A percentile compares a stretch with the other conserved stretches of the same genome.
These are phyloP conservation scores for Toxicodendron radicans DNA, from an alignment of 345 rosid genomes.

Conservation along the genomic window DNA sequence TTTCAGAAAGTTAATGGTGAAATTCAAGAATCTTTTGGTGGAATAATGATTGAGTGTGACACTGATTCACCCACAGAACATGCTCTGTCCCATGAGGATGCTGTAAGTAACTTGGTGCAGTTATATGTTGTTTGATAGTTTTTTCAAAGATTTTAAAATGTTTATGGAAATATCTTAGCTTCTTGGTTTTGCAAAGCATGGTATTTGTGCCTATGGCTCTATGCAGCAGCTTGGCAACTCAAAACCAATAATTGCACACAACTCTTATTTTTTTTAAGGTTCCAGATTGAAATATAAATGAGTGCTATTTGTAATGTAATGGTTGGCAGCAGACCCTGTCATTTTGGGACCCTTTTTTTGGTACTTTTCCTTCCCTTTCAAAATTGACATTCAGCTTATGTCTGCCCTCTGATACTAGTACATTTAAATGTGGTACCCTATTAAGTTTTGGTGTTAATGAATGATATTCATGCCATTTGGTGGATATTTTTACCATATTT, in stretches of 20 bases:
- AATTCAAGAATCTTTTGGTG: slow-evolving; percentile 52
- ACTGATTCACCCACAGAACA: slow-evolving; percentile 52
- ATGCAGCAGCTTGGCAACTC: neutral
- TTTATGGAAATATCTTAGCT: neutral
- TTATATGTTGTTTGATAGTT: neutral
- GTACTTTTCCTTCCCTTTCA: neutral
- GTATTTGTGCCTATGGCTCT: neutral
- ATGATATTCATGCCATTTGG: neutral
- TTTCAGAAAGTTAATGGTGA: slow-evolving; percentile 54
- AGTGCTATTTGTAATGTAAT: neutral
- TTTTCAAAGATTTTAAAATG: neutral
- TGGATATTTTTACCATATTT: neutral
- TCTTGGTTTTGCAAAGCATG: neutral
- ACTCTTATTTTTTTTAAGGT: neutral
- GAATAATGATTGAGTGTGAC: slow-evolving; percentile 63
- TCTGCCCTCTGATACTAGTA: too few relatives aligned
- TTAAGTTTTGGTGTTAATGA: neutral
- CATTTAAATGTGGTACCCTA: neutral
- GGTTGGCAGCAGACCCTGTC: neutral
- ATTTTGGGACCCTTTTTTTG: neutral
- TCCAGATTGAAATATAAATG: neutral
- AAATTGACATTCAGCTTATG: neutral
- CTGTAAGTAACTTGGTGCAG: slow-evolving; percentile 49
- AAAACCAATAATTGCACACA: neutral
- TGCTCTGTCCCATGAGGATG: slow-evolving; percentile 61